These are phyloP conservation scores for Martiniozyma abietophila DNA, from an alignment of 805 yeast genomes.

Conservation along the genomic window DNA sequence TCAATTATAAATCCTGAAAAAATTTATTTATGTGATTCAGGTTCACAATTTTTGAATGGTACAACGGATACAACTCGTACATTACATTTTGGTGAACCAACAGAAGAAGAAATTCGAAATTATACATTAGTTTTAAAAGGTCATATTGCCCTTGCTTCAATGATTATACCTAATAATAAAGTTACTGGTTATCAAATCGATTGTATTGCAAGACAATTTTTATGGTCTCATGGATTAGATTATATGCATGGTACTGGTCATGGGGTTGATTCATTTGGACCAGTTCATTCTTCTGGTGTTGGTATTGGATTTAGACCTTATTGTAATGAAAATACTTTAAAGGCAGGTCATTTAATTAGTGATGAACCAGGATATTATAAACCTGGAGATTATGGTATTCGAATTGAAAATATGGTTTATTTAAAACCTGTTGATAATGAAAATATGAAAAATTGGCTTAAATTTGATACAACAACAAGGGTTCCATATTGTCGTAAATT, in stretches of 20 bases:
- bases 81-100: conserved; percentile 42
- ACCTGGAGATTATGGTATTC: conserved; percentile 50
- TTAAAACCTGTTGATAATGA: conserved; percentile 32
- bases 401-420: conserved; percentile 44
- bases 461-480: conserved; percentile 48
- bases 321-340: conserved; percentile 34
- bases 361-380: conserved; percentile 60
- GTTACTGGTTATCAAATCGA: conserved; percentile 48
- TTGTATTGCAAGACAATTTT: conserved; percentile 46
- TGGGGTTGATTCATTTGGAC: conserved; percentile 52
- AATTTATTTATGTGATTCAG: conserved; percentile 48
- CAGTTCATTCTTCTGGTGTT: conserved; percentile 56
- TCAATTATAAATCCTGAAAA: conserved; percentile 43
- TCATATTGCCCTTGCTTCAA: conserved; percentile 37
- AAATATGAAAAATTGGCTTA: conserved; percentile 34
- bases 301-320: conserved; percentile 50
- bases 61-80: conserved; percentile 61
- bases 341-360: conserved; percentile 46
- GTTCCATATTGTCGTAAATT: conserved; percentile 49
- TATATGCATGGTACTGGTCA: conserved; percentile 60
- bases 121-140: conserved; percentile 55
- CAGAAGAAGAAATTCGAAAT: conserved; percentile 35
- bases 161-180: conserved; percentile 42
- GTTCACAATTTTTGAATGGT: conserved; percentile 54
- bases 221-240: conserved; percentile 50